Evolutionary conservation across 1,139 yeast genomes (phyloP).

Genomic region (Arxiozyma telluris): DNA sequence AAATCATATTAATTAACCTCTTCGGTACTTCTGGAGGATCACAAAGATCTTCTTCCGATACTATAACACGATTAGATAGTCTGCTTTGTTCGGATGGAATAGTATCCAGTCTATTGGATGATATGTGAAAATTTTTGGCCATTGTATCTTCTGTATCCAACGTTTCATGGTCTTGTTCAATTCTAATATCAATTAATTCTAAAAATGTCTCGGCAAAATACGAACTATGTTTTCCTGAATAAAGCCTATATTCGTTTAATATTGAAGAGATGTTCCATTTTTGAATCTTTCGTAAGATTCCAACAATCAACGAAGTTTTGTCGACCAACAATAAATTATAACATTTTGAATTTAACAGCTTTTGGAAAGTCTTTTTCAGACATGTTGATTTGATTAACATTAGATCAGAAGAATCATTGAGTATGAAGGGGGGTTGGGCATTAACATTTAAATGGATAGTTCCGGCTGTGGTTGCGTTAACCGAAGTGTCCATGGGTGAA

Average conservation of each 20-base stretch:
- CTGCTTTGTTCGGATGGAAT: neutral
- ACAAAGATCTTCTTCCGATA: conserved; percentile 26
- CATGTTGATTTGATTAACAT: conserved; percentile 59
- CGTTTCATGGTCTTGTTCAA: conserved; percentile 8
- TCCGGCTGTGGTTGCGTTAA: neutral
- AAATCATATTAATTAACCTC: conserved; percentile 21
- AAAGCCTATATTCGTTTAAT: conserved; percentile 74
- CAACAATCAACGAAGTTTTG: conserved; percentile 69
- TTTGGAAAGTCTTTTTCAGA: conserved; percentile 47
- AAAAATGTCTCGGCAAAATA: conserved; percentile 77
- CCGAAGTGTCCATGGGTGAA: neutral
- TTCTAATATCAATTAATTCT: conserved; percentile 38
- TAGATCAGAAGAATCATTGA: conserved; percentile 47
- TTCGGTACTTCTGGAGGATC: conserved; percentile 26
- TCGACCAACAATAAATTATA: conserved; percentile 72
- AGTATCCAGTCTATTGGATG: neutral
- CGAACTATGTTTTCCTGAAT: conserved; percentile 62
- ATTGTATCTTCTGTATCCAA: neutral
- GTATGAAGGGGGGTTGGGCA: conserved; percentile 8
- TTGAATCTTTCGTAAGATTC: conserved; percentile 70
- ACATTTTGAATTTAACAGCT: conserved; percentile 53
- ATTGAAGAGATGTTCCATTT: conserved; percentile 85
- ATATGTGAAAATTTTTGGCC: neutral
- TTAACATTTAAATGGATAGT: no score
- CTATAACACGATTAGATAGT: conserved; percentile 12